Percentiles rank a stretch among this genome's conserved stretches.
Conservation (phyloP, 345 rosid genomes). For the Eucalyptus cladocalyx region DNA sequence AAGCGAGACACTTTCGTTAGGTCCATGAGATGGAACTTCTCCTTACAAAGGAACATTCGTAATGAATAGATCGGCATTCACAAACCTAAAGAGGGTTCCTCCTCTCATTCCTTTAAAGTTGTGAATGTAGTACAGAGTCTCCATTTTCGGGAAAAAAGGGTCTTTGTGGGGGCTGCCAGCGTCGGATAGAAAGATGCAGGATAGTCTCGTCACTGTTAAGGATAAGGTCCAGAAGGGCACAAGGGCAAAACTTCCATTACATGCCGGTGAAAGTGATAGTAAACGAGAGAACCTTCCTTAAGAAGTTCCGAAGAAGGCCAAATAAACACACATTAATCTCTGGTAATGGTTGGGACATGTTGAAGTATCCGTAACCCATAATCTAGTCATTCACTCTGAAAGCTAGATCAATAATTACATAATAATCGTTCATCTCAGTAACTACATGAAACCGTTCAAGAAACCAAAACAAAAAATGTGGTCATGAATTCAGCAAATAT, state of each 20-base stretch:
- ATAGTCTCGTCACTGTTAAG: slow-evolving; percentile 49
- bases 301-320: neutral
- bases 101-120: slow-evolving; percentile 78
- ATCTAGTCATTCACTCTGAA: neutral
- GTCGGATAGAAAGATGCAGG: slow-evolving; percentile 91
- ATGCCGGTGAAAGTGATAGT: neutral
- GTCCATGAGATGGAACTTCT: neutral
- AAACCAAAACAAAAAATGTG: neutral
- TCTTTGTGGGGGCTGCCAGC: slow-evolving; percentile 60
- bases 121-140: slow-evolving; percentile 83
- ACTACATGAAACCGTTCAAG: neutral
- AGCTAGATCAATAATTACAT: neutral
- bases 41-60: neutral
- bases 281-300: neutral
- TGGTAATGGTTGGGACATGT: neutral
- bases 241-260: neutral
- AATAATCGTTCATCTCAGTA: neutral
- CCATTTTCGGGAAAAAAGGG: slow-evolving; percentile 67
- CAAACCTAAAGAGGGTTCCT: slow-evolving; percentile 85
- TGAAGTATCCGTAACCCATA: neutral
- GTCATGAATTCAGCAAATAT: neutral
- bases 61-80: neutral
- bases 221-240: neutral
- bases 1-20: neutral
- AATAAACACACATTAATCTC: neutral